Conservation (phyloP, 31 red algal species). For the Pterothamnion heteromorphum region DNA sequence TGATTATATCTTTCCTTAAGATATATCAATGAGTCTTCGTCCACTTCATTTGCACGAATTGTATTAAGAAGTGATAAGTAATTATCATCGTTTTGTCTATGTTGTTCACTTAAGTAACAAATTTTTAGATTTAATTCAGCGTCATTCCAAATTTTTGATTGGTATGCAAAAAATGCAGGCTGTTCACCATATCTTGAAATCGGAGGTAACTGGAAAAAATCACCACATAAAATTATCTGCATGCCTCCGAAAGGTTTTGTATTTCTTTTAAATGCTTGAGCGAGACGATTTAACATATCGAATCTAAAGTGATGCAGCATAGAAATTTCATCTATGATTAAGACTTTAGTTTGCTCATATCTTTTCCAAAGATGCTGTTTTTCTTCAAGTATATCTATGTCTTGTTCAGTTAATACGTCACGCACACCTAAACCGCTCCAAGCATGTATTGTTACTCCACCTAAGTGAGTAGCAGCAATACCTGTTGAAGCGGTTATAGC, state of each 20-base stretch:
- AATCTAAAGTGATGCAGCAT: conserved; percentile 24
- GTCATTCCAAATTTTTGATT: not conserved
- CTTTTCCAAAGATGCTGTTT: not conserved
- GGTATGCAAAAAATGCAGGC: not conserved
- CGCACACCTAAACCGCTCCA: not conserved
- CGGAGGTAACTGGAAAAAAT: conserved; percentile 51
- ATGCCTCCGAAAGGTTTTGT: conserved; percentile 37
- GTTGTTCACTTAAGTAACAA: not conserved
- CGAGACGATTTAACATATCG: conserved; percentile 24
- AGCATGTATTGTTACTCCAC: not conserved
- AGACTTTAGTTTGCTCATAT: conserved; percentile 17
- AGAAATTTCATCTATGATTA: conserved; percentile 56
- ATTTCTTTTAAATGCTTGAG: not conserved
- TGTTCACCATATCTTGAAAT: not conserved
- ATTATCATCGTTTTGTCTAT: not conserved
- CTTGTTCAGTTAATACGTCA: not conserved
- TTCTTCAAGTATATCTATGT: not conserved
- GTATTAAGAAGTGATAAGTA: not conserved
- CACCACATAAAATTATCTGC: conserved; percentile 44
- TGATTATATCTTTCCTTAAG: not conserved
- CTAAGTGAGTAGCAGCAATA: not conserved
- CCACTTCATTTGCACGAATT: not conserved
- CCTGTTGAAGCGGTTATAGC: conserved; percentile 25
- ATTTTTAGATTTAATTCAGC: not conserved
- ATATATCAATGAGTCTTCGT: not conserved